Percentiles rank a stretch among this genome's conserved stretches.
phyloP scores from a whole-genome alignment of 139 green algal genomes.

The Spirogloea muscicola region DNA sequence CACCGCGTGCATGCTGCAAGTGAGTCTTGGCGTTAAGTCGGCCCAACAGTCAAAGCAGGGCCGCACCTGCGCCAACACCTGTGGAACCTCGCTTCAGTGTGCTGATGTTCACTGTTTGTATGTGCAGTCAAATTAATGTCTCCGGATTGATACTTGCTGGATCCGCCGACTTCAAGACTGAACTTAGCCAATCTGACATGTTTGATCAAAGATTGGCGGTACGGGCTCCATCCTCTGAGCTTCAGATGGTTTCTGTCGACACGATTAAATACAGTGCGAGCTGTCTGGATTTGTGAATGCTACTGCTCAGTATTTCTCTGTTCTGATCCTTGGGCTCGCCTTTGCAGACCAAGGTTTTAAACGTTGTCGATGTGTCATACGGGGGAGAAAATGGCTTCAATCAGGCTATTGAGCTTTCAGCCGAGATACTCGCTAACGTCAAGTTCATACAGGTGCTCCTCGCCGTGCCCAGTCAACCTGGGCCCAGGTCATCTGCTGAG shows the following conservation, averaged over 20 bases:
- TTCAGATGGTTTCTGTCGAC: neutral
- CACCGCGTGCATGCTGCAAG: too few species aligned
- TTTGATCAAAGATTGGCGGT: conserved; percentile 85
- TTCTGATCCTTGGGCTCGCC: neutral
- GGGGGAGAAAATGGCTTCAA: conserved; percentile 97
- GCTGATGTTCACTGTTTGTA: too few species aligned
- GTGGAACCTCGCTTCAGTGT: too few species aligned
- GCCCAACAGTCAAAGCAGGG: too few species aligned
- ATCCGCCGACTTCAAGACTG: conserved; percentile 97
- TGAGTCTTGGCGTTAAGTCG: neutral
- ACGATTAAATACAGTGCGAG: too few species aligned
- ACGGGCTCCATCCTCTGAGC: neutral
- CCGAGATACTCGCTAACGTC: conserved; percentile 93
- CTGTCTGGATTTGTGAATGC: too few species aligned
- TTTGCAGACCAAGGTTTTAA: conserved; percentile 70
- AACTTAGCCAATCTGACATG: conserved; percentile 89
- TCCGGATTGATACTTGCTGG: conserved; percentile 90
- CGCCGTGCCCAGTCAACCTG: conserved; percentile 58
- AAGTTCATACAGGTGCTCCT: conserved; percentile 99
- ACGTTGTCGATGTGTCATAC: conserved; percentile 94
- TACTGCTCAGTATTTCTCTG: neutral
- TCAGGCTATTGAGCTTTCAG: conserved; percentile 95
- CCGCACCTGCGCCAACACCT: too few species aligned
- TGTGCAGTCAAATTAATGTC: conserved; percentile 73
- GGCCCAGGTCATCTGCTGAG: too few species aligned